Evolutionary conservation across 805 yeast genomes (phyloP).

Genomic region (Starmerella bacillaris): DNA sequence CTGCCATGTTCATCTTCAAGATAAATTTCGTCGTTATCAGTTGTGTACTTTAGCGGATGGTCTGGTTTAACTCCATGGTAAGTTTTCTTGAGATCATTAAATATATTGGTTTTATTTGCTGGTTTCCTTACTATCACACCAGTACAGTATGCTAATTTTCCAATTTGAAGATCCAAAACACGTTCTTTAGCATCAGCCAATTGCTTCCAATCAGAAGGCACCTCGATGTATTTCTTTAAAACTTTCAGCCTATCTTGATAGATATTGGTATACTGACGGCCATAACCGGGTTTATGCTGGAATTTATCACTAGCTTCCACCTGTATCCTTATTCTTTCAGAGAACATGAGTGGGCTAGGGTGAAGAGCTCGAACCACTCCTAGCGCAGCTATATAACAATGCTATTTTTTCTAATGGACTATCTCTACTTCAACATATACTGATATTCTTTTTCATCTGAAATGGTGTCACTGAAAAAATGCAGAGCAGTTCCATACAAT

Average conservation of each 20-base stretch:
- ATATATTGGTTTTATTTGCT: constrained; percentile 67
- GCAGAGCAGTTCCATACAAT: too few species aligned
- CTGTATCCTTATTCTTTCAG: neutral
- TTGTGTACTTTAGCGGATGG: constrained; percentile 22
- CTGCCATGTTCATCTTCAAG: constrained; percentile 90
- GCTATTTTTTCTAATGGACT: too few species aligned
- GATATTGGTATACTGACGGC: constrained; percentile 38
- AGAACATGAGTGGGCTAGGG: too few species aligned
- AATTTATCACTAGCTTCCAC: constrained; percentile 11
- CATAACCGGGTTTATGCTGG: constrained; percentile 5
- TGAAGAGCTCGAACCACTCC: too few species aligned
- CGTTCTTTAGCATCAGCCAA: constrained; percentile 30
- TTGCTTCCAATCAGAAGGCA: constrained; percentile 39
- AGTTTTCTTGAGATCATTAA: constrained; percentile 49
- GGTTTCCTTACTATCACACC: constrained; percentile 78
- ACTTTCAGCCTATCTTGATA: constrained; percentile 36
- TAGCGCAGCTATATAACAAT: too few species aligned
- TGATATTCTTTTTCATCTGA: too few species aligned
- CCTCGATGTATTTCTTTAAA: constrained; percentile 31
- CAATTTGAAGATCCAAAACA: constrained; percentile 44
- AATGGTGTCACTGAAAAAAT: too few species aligned
- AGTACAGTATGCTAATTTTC: constrained; percentile 56
- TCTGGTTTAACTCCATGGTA: constrained; percentile 15
- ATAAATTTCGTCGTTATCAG: constrained; percentile 38
- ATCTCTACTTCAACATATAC: too few species aligned